phyloP scores from a whole-genome alignment of 208 protist species.

The Acanthamoeba lugdunensis region DNA sequence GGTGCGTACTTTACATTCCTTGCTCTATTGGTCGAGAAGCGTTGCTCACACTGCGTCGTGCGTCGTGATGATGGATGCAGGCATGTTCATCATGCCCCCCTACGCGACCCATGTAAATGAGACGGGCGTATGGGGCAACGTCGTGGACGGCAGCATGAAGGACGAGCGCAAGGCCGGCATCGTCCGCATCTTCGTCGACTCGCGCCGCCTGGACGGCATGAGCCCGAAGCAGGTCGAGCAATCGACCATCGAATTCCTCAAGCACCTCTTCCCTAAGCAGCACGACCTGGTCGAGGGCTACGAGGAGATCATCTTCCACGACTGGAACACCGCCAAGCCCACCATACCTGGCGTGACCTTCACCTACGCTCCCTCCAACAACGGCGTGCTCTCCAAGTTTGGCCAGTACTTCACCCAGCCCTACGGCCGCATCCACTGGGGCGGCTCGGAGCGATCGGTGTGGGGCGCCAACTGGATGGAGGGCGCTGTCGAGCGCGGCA shows the following conservation, averaged over 20 bases:
- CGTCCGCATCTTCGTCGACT: constrained; percentile 36
- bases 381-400: neutral
- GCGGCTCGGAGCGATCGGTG: constrained; percentile 33
- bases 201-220: neutral
- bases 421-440: constrained; percentile 44
- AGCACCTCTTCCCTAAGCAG: neutral
- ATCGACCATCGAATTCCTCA: neutral
- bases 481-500: constrained; percentile 41
- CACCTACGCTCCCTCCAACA: neutral
- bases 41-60: neutral
- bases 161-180: neutral
- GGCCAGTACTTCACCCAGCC: neutral
- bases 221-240: neutral
- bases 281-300: neutral
- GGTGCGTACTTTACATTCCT: neutral
- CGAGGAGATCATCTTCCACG: neutral
- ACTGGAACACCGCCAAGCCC: constrained; percentile 36
- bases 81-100: constrained; percentile 15
- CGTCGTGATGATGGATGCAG: neutral
- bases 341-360: neutral
- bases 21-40: neutral
- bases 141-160: constrained; percentile 42
- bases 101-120: constrained; percentile 1
- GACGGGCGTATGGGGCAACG: constrained; percentile 14
- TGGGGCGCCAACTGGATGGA: constrained; percentile 58